Conservation (phyloP, 2,329 filamentous ascomycete species). For the Aspergillus fumigatus region DNA sequence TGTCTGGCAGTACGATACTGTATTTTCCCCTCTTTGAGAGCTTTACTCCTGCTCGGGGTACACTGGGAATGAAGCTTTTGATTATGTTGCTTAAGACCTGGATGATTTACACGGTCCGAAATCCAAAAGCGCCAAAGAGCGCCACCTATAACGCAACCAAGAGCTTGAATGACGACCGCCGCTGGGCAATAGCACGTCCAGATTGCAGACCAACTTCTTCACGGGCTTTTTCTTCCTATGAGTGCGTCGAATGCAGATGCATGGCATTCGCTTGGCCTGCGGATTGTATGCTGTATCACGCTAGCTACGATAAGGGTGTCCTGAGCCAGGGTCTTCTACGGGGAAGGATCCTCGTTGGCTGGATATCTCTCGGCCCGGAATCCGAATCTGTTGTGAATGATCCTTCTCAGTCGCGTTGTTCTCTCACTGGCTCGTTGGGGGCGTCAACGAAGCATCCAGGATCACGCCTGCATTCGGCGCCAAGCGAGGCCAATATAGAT, state of each 20-base stretch:
- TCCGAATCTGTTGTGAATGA: not conserved
- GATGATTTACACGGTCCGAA: not conserved
- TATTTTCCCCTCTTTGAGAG: not conserved
- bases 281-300: not conserved
- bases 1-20: not conserved
- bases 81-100: too few relatives aligned
- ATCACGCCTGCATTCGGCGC: not conserved
- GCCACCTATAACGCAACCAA: not conserved
- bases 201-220: not conserved
- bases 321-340: not conserved
- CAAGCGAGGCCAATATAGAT: not conserved
- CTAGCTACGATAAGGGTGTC: too few relatives aligned
- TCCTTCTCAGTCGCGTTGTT: not conserved
- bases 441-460: not conserved
- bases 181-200: not conserved
- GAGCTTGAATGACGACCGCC: not conserved
- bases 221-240: not conserved
- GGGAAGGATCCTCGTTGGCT: not conserved
- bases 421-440: not conserved
- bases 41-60: not conserved
- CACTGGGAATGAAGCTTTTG: too few relatives aligned
- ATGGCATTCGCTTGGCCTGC: not conserved
- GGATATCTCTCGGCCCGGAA: not conserved
- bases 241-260: not conserved
- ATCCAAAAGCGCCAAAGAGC: not conserved